A percentile compares a stretch with the other conserved stretches of the same genome.
Evolutionary conservation across 306 rosid genomes (phyloP).

Genomic region (Delonix regia): DNA sequence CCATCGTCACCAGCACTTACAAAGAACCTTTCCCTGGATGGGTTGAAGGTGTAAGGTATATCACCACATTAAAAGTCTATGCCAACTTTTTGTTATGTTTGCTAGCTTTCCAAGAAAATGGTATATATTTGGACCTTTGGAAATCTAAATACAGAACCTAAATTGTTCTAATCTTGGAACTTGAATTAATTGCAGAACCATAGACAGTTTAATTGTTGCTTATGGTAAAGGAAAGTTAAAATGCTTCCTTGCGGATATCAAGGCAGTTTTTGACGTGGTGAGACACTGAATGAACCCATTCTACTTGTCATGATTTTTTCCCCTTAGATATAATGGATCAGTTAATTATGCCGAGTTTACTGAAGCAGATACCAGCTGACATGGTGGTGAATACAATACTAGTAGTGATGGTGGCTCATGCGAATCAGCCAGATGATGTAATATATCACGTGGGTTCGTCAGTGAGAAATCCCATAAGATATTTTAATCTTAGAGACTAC

Average conservation of each 20-base stretch:
- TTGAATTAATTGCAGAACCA: slow-evolving; percentile 46
- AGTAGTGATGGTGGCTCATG: slow-evolving; percentile 52
- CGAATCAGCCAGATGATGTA: slow-evolving; percentile 27
- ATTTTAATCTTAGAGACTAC: slow-evolving; percentile 35
- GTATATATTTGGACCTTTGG: too few relatives aligned
- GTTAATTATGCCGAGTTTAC: neutral
- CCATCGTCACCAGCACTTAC: slow-evolving; percentile 63
- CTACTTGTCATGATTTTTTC: neutral
- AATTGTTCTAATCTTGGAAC: neutral
- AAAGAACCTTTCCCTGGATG: slow-evolving; percentile 77
- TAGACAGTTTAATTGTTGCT: slow-evolving; percentile 55
- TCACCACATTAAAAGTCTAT: neutral
- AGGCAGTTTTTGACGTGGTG: slow-evolving; percentile 47
- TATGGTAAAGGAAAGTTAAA: slow-evolving; percentile 61
- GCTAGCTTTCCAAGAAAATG: too few relatives aligned
- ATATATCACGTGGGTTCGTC: slow-evolving; percentile 70
- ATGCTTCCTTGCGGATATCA: slow-evolving; percentile 39
- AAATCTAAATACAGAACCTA: neutral
- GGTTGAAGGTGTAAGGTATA: slow-evolving; percentile 67
- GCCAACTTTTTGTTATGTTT: too few relatives aligned
- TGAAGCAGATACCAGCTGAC: slow-evolving; percentile 62
- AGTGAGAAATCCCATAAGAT: slow-evolving; percentile 41
- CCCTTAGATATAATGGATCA: neutral
- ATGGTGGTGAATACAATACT: slow-evolving; percentile 39
- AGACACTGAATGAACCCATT: slow-evolving; percentile 5